Conservation (phyloP, 371 early-diverging fungal genomes). For the Funneliformis caledonium region DNA sequence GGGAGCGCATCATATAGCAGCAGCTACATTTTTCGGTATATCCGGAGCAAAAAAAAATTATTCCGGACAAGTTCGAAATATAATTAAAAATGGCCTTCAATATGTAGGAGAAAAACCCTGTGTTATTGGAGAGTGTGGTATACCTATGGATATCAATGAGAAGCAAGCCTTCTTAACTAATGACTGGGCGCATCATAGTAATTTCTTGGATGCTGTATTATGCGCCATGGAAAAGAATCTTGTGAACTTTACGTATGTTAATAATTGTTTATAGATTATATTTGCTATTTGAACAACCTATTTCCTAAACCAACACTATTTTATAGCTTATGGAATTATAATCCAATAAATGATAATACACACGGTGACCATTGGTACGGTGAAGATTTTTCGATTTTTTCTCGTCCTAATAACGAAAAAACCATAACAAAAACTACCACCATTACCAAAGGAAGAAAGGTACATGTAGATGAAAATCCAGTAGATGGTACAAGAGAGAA, state of each 20-base stretch:
- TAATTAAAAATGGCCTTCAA: constrained; percentile 62
- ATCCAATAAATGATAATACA: constrained; percentile 59
- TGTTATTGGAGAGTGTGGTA: constrained; percentile 75
- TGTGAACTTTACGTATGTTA: constrained; percentile 69
- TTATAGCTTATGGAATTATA: constrained; percentile 69
- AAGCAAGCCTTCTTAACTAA: constrained; percentile 49
- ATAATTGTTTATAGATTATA: neutral
- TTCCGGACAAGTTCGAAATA: constrained; percentile 70
- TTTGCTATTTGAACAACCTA: neutral
- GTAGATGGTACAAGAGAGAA: neutral
- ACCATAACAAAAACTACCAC: neutral
- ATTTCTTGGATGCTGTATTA: constrained; percentile 72
- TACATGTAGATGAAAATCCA: neutral
- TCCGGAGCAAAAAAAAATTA: constrained; percentile 80
- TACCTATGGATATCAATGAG: constrained; percentile 72
- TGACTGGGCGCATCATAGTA: constrained; percentile 59
- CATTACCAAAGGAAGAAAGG: neutral
- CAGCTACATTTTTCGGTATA: constrained; percentile 80
- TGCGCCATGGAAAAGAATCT: constrained; percentile 67
- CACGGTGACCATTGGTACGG: constrained; percentile 80
- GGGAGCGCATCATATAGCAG: constrained; percentile 66
- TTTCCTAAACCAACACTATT: neutral
- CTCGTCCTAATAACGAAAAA: constrained; percentile 8
- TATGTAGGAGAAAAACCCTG: constrained; percentile 71
- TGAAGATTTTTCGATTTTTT: constrained; percentile 64